A percentile compares a stretch with the other conserved stretches of the same genome.
These are phyloP conservation scores for Ganoderma lucidum DNA, from an alignment of 1,284 basidiomycete genomes.

Conservation along the genomic window DNA sequence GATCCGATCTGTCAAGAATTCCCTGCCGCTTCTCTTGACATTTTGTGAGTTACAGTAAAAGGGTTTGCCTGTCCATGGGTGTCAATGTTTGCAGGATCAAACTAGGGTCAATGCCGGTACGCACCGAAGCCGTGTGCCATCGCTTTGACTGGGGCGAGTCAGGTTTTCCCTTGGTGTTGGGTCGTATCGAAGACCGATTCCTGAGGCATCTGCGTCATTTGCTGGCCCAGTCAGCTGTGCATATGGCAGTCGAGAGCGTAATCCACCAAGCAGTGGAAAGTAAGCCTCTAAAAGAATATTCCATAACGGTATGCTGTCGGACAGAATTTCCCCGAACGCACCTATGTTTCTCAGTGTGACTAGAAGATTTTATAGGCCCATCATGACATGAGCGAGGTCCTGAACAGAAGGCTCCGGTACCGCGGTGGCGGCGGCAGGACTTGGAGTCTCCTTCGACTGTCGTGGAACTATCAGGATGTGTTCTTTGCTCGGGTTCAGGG, in stretches of 20 bases:
- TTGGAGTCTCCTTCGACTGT: background rate
- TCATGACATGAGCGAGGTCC: slow-evolving; percentile 24
- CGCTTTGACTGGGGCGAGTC: background rate
- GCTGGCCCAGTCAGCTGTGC: background rate
- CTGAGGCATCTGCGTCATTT: background rate
- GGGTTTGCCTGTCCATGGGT: background rate
- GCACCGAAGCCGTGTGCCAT: background rate
- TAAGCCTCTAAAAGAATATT: background rate
- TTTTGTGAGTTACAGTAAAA: background rate
- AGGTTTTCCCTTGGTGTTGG: background rate
- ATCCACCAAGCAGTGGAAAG: background rate
- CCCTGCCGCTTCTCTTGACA: background rate
- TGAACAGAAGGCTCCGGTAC: slow-evolving; percentile 11
- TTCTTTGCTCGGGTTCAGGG: background rate
- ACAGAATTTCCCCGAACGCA: background rate
- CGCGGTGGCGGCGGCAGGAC: background rate
- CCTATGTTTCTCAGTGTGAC: background rate
- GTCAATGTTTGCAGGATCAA: background rate
- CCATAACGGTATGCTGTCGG: background rate
- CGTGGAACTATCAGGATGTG: background rate
- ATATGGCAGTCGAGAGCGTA: background rate
- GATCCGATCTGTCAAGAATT: no score
- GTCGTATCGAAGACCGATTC: background rate
- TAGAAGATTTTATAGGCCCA: background rate
- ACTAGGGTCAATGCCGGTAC: background rate